These are phyloP conservation scores for Calonectria crousiana DNA, from an alignment of 2,329 filamentous ascomycete species.

Conservation along the genomic window DNA sequence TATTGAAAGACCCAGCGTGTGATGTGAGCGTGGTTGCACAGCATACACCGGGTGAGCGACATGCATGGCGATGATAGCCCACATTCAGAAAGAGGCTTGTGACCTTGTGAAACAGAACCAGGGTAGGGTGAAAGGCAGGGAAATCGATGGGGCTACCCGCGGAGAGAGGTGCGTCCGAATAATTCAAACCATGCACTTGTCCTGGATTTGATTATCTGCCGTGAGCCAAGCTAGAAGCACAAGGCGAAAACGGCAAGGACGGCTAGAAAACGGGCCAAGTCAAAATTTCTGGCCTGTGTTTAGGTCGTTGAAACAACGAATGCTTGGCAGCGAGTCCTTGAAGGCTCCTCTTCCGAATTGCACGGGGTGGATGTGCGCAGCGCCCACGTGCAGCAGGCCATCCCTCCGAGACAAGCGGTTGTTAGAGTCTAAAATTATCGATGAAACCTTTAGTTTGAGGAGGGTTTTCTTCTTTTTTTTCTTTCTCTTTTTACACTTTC, in stretches of 20 bases:
- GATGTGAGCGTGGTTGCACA: background rate
- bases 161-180: too few species aligned
- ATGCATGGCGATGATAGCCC: background rate
- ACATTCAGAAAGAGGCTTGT: background rate
- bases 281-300: background rate
- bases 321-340: background rate
- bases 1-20: background rate
- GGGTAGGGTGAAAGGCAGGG: too few species aligned
- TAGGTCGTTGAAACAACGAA: background rate
- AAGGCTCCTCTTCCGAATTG: background rate
- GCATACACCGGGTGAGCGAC: background rate
- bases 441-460: background rate
- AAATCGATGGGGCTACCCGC: background rate
- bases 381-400: background rate
- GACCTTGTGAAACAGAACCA: background rate
- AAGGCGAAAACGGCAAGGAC: too few species aligned
- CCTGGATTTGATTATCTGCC: background rate
- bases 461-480: too few species aligned
- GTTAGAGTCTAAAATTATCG: background rate
- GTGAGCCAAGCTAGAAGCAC: background rate
- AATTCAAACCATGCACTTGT: background rate
- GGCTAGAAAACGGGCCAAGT: background rate
- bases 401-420: background rate
- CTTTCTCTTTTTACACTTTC: background rate
- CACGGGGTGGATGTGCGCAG: background rate